Base-by-base conservation (phyloP, 176 grass and related monocot species). In the Oryza glaberrima region DNA sequence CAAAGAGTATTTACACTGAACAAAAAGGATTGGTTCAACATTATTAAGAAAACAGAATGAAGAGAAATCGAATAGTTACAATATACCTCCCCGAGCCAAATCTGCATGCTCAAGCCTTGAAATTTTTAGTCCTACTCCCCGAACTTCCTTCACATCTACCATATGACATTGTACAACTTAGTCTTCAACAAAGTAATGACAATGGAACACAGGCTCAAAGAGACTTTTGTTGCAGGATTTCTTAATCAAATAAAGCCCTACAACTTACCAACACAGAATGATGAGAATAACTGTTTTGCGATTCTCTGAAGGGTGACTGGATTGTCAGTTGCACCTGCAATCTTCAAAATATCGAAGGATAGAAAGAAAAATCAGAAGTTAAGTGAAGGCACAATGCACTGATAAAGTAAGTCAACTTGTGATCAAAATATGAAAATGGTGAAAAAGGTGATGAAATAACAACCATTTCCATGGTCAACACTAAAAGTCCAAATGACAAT, bases 121-220 rank as follows among this genome's bases (percentile, higher is more conserved):
- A 80, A 98, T 56, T 79, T 92, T 86, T 79, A 98, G 85, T 17
- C 95, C 95, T 86, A 98, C 82, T 79, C 95, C 95, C 52, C 95
- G 85, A 84, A 98, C 91, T 95, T 98, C 93, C 88, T 94, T 98
- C 69, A 93, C 91, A 90, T 95, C 95, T 98, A 75, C 22, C 80
- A 79, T 75, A 13, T 77, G 20, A 43, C 8, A 80, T 79, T 67
- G 35, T 9, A 54, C 32, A 78, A 69, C 44, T 86, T 79, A 90
- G 46, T 69, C 45, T 78, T 86, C 46, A 82, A 68, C 38, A 78
- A 19, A 45, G 34, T 58, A 73, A 82, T 77, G 7, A 26, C 16
- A 49, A 67, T 9, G 72, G 36, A 46, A 60, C 25, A 36, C 60
- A 68, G 73, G 25, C 83, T 70, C 6, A 30, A 87, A 84, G 17